Base-by-base conservation (phyloP, 345 rosid species). In the Rhodamnia rubescens region DNA sequence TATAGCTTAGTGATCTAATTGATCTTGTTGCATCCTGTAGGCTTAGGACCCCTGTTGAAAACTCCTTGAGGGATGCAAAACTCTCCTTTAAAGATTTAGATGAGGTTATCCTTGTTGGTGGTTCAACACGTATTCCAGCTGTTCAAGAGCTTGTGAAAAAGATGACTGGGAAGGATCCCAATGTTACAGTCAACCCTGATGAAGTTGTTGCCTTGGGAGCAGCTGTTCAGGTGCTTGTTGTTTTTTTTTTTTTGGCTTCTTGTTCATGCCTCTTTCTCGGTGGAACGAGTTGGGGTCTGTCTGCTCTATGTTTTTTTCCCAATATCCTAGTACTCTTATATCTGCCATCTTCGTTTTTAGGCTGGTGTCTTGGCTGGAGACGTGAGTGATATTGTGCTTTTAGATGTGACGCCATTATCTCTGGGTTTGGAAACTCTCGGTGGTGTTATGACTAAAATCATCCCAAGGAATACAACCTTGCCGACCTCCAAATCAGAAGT, bases 121-220 rank as follows among this genome's bases (percentile, higher is more conserved):
- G 99, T 56, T 97, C 99, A 58, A 97, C 99, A 50, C 98, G 98
- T 53, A 97, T 97, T 74, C 99, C 98, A 53, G 98, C 99, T 85
- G 99, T 97, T 51, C 98, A 96, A 89, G 97, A 92, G 88, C 95
- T 97, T 36, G 99, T 96, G 51, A 96, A 92, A 92, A 95, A 94
- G 92, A 40, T 96, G 90, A 97, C 98, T 6, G 96, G 98, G 78
- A 97, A 95, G 89, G 98, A 95, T 26, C 99, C 99, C 20, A 97
- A 97, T 88, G 98, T 97, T 86, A 93, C 98, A 0, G 99, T 97
- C 27, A 97, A 97, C 85, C 99, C 99, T 5, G 99, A 97, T 85
- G 99, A 97, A 88, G 99, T 97, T 87, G 99, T 97, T 83, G 99
- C 99, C 75, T 88, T 97, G 6, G 99, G 99, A 47, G 99, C 99